Percentiles rank a stretch among this genome's conserved stretches.
Evolutionary conservation across 2,329 filamentous ascomycete species (phyloP).

Genomic region (Fusarium lyarnte): DNA sequence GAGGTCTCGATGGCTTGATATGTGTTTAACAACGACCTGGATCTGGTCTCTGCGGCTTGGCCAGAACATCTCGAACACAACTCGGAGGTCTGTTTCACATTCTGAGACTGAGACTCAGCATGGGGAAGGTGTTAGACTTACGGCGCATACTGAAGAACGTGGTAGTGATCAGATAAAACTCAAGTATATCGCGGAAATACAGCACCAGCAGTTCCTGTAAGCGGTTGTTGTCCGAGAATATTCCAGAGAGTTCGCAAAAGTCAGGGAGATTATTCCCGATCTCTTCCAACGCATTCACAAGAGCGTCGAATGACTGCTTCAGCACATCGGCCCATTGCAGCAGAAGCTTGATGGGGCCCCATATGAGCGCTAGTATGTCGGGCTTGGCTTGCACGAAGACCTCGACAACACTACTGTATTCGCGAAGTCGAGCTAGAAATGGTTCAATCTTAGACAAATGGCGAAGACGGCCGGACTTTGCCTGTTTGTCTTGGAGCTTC

Average conservation of each 20-base stretch:
- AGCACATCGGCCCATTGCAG: neutral
- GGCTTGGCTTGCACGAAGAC: neutral
- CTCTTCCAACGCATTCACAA: neutral
- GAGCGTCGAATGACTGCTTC: neutral
- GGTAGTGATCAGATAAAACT: constrained; percentile 1
- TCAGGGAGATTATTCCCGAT: neutral
- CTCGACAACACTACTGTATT: neutral
- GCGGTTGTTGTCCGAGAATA: neutral
- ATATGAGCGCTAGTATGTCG: constrained; percentile 17
- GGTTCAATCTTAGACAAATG: neutral
- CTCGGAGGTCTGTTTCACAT: neutral
- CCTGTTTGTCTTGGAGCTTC: neutral
- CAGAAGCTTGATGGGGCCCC: constrained; percentile 9
- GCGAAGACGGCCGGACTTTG: neutral
- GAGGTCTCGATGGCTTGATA: neutral
- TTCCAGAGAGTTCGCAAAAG: neutral
- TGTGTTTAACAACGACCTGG: neutral
- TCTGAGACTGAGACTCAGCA: no score
- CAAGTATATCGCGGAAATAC: constrained; percentile 18
- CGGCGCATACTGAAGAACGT: constrained; percentile 4
- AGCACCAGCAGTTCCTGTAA: neutral
- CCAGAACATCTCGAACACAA: neutral
- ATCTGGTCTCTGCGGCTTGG: neutral
- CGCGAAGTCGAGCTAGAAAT: neutral
- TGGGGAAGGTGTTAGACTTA: neutral